A percentile compares a stretch with the other conserved stretches of the same genome.
phyloP scores from a whole-genome alignment of 2,329 filamentous ascomycete species.

The Achaetomium macrosporum region DNA sequence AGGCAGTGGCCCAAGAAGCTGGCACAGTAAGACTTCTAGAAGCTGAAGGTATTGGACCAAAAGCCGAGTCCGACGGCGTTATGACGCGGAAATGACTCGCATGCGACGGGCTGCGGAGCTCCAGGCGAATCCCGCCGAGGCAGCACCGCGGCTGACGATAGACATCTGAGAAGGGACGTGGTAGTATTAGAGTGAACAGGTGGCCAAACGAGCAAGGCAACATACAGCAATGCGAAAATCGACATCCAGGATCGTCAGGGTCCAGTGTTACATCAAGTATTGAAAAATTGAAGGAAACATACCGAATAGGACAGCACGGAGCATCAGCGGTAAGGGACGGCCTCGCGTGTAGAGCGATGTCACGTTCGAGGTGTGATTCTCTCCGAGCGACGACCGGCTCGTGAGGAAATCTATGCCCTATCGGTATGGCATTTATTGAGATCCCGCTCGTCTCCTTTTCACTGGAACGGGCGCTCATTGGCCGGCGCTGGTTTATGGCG shows the following conservation, averaged over 20 bases:
- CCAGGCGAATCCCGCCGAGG: neutral
- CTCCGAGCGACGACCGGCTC: conserved; percentile 6
- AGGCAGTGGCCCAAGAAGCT: neutral
- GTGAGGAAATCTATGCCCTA: conserved; percentile 19
- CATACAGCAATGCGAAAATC: neutral
- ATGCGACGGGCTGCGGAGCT: neutral
- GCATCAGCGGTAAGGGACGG: neutral
- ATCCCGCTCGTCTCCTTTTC: conserved; percentile 14
- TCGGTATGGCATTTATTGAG: conserved; percentile 13
- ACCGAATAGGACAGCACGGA: too few relatives aligned
- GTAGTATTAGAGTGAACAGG: neutral
- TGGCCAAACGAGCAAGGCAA: neutral
- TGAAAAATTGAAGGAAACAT: too few relatives aligned
- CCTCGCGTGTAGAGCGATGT: conserved; percentile 11
- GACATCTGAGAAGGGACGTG: neutral
- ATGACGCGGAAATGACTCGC: neutral
- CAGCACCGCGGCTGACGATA: neutral
- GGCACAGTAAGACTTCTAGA: neutral
- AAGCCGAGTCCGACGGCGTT: neutral
- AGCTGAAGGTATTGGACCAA: neutral
- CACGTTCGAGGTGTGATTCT: conserved; percentile 19
- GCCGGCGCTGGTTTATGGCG: neutral
- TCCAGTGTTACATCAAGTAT: neutral
- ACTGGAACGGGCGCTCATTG: conserved; percentile 14
- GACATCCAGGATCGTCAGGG: neutral